Evolutionary conservation across 352 stramenopile genomes (phyloP).

Genomic region (Phytophthora tentaculata): DNA sequence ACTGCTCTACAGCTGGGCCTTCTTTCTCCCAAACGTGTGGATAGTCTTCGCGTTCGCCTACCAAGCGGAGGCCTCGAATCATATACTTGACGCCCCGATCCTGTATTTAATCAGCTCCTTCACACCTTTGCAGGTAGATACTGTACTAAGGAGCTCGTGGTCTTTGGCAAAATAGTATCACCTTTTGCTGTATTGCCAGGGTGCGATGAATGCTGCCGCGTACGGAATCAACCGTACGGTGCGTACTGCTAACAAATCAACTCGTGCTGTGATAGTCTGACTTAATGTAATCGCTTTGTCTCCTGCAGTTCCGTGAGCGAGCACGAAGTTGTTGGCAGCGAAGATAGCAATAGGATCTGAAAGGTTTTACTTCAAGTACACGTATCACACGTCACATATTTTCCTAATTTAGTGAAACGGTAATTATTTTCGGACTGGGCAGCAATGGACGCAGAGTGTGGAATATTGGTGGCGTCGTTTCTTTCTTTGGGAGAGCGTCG

Average conservation of each 20-base stretch:
- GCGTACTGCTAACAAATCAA: no score
- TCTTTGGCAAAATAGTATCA: background rate
- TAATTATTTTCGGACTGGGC: constrained; percentile 10
- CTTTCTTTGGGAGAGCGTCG: constrained; percentile 49
- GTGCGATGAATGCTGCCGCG: constrained; percentile 58
- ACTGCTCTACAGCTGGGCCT: constrained; percentile 68
- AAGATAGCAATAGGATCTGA: constrained; percentile 2
- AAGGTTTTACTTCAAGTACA: no score
- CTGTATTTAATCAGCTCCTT: constrained; percentile 77
- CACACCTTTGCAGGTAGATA: constrained; percentile 67
- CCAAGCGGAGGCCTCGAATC: constrained; percentile 50
- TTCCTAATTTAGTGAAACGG: constrained; percentile 11
- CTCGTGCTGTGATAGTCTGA: no score
- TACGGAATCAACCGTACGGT: constrained; percentile 79
- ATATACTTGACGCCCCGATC: constrained; percentile 54
- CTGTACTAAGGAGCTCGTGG: no score
- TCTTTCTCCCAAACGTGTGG: constrained; percentile 61
- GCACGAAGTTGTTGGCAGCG: constrained; percentile 5
- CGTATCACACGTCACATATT: constrained; percentile 4
- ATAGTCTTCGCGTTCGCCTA: constrained; percentile 51
- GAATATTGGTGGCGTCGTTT: constrained; percentile 43
- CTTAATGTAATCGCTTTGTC: no score
- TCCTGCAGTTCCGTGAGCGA: constrained; percentile 31
- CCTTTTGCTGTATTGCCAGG: constrained; percentile 35
- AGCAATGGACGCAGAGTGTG: constrained; percentile 47